Conservation (phyloP, 306 rosid species). For the Cucurbita ficifolia region DNA sequence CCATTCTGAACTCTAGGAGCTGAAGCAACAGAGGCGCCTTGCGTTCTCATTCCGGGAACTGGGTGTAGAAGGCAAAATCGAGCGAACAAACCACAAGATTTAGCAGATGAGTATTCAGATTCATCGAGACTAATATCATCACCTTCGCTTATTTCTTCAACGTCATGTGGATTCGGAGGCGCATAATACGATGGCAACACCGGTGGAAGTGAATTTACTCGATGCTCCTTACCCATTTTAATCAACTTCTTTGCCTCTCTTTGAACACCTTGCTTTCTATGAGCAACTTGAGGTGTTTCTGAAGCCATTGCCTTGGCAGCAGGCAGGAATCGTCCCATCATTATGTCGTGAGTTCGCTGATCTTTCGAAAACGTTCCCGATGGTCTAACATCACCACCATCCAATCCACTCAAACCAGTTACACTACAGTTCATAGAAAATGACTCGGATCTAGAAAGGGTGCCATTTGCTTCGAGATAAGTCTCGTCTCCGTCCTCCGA, state of each 20-base stretch:
- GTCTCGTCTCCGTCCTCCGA: conserved; percentile 35
- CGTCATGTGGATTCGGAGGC: conserved; percentile 9
- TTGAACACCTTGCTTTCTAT: conserved; percentile 30
- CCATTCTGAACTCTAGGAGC: conserved; percentile 19
- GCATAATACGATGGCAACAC: conserved; percentile 12
- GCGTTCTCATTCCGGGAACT: conserved; percentile 35
- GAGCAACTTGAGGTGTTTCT: conserved; percentile 34
- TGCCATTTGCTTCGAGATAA: conserved; percentile 48
- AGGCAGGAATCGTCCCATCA: conserved; percentile 76
- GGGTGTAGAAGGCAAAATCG: conserved; percentile 40
- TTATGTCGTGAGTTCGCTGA: conserved; percentile 42
- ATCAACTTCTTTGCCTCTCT: conserved; percentile 22
- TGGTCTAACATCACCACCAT: conserved; percentile 29
- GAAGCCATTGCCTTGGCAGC: conserved; percentile 81
- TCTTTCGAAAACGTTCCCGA: conserved; percentile 37
- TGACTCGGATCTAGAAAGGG: conserved; percentile 68
- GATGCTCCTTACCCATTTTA: conserved; percentile 11
- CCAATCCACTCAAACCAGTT: conserved; percentile 59
- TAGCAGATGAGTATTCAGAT: conserved; percentile 16
- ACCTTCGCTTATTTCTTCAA: conserved; percentile 22
- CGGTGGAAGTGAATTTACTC: conserved; percentile 23
- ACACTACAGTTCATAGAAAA: conserved; percentile 49
- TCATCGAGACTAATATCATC: conserved; percentile 20
- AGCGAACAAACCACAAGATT: conserved; percentile 41
- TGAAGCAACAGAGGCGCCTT: conserved; percentile 15